Percentiles rank a stretch among this genome's conserved stretches.
phyloP scores from a whole-genome alignment of 2,329 filamentous ascomycete species.

The Akanthomyces dipterigenus region DNA sequence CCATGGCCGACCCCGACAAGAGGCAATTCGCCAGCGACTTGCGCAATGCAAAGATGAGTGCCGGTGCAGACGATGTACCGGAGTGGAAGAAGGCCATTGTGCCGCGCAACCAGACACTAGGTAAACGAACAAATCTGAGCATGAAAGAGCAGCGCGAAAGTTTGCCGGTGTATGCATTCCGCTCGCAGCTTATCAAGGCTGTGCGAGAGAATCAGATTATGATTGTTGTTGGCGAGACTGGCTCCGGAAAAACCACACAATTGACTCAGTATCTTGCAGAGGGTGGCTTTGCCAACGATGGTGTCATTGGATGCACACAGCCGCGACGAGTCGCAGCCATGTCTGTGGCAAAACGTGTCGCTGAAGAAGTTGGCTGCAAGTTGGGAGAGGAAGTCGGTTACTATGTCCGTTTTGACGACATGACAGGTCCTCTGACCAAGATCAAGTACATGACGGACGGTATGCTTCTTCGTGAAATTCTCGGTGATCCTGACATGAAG shows the following conservation, averaged over 20 bases:
- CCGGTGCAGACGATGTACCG: constrained; percentile 63
- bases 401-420: constrained; percentile 95
- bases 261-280: constrained; percentile 93
- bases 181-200: constrained; percentile 79
- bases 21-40: constrained; percentile 86
- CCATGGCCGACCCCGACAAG: constrained; percentile 81
- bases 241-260: constrained; percentile 95
- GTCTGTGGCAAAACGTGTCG: constrained; percentile 94
- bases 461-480: constrained; percentile 92
- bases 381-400: constrained; percentile 93
- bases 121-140: constrained; percentile 80
- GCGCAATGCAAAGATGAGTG: constrained; percentile 56
- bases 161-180: constrained; percentile 83
- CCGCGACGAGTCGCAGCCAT: constrained; percentile 95
- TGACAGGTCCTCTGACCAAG: constrained; percentile 76
- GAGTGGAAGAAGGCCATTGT: constrained; percentile 89
- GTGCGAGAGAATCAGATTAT: constrained; percentile 82
- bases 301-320: constrained; percentile 93
- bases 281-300: constrained; percentile 77
- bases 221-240: constrained; percentile 95
- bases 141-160: constrained; percentile 94
- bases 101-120: constrained; percentile 71
- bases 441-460: constrained; percentile 99
- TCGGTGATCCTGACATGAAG: constrained; percentile 82
- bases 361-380: constrained; percentile 88